Conservation (phyloP, 164 flowering plant genomes). For the Macadamia integrifolia region DNA sequence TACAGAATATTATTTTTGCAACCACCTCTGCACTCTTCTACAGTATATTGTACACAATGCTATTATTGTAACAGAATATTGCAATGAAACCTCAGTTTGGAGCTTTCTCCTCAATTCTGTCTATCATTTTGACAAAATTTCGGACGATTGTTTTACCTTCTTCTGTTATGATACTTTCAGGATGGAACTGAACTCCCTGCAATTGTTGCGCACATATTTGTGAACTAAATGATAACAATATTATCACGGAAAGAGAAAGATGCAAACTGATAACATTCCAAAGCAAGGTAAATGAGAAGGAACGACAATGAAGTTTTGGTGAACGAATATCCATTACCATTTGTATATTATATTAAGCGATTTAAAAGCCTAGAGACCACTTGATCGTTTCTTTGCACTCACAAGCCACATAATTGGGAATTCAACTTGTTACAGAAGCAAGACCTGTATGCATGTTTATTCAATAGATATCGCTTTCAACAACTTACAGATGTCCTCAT, state of each 20-base stretch:
- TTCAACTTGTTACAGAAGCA: too few species aligned
- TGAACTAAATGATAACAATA: not conserved
- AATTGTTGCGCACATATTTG: not conserved
- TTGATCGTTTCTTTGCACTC: too few species aligned
- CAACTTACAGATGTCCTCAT: too few species aligned
- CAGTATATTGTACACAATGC: not conserved
- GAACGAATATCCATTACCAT: too few species aligned
- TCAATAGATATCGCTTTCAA: too few species aligned
- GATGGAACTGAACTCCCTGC: constrained; percentile 85
- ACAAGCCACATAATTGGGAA: too few species aligned
- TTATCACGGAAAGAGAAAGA: too few species aligned
- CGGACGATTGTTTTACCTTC: constrained; percentile 56
- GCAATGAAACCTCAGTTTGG: constrained; percentile 1
- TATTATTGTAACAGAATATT: not conserved
- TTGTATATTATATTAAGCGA: too few species aligned
- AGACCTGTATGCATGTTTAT: too few species aligned
- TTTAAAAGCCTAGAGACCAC: too few species aligned
- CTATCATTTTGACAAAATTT: constrained; percentile 51
- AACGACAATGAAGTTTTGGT: too few species aligned
- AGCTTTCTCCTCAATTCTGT: constrained; percentile 36
- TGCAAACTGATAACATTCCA: not conserved
- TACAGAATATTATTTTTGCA: not conserved
- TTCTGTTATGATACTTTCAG: constrained; percentile 64
- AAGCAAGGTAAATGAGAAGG: too few species aligned
- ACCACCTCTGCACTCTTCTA: not conserved